Evolutionary conservation across 176 grass and related monocot species (phyloP).

Genomic region (Cocos nucifera): DNA sequence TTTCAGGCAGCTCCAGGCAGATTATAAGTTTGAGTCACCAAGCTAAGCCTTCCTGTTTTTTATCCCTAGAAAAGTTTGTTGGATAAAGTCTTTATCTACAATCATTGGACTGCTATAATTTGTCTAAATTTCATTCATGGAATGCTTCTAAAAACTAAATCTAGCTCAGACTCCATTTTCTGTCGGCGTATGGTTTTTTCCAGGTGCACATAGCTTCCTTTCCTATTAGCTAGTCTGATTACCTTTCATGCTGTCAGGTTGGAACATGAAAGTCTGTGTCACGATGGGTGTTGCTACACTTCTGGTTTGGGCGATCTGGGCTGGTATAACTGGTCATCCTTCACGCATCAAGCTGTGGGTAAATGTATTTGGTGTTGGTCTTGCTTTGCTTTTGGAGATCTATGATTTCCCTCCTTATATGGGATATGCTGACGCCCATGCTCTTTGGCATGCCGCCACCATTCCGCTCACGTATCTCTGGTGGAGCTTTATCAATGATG

Average conservation of each 20-base stretch:
- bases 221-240: too few relatives aligned
- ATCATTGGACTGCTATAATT: too few relatives aligned
- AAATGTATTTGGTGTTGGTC: conserved; percentile 47
- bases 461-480: conserved; percentile 37
- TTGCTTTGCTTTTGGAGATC: conserved; percentile 76
- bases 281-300: conserved; percentile 65
- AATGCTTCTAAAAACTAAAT: too few relatives aligned
- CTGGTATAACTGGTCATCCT: conserved; percentile 47
- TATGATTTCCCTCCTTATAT: conserved; percentile 73
- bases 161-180: too few relatives aligned
- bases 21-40: too few relatives aligned
- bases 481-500: conserved; percentile 50
- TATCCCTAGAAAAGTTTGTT: too few relatives aligned
- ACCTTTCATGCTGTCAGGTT: conserved; percentile 34
- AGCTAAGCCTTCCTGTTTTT: too few relatives aligned
- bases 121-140: too few relatives aligned
- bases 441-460: conserved; percentile 32
- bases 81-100: too few relatives aligned
- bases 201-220: too few relatives aligned
- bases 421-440: conserved; percentile 74
- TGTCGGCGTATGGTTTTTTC: too few relatives aligned
- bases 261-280: conserved; percentile 98
- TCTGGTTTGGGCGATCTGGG: conserved; percentile 78
- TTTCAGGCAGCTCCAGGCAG: too few relatives aligned
- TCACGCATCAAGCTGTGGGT: conserved; percentile 63